Evolutionary conservation across 306 rosid genomes (phyloP), one percentile per base, ranked within the genome.

Genomic region (Cicer bijugum): DNA sequence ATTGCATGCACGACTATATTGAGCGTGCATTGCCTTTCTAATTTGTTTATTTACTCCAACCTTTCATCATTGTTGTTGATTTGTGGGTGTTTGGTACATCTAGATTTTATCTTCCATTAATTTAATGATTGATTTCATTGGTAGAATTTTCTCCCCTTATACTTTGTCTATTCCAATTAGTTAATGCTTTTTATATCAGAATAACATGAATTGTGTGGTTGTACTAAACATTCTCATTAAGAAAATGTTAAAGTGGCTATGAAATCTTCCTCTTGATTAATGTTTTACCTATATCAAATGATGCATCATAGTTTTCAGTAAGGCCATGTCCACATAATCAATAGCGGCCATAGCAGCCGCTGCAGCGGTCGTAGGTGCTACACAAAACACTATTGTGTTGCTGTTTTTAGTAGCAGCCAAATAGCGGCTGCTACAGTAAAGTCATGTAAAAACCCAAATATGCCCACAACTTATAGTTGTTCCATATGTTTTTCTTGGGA

Each of bases 21-120:
- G 45, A 15, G 17, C 38, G 1, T 9, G 72, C 44, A 3, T 9
- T 15, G 4, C 65, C 53, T 40, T 60, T 38, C 61, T 58, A 70
- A 64, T 56, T 53, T 80, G 67, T 62, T 55, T 69, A 55, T 52
- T 53, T 61, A 60, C 35, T 42, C 17, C 70, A 52, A 5, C 48
- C 50, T 14, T 17, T 69, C 62, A 64, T 37, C 37, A 53, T 42
- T 60, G 28, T 40, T 43, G 53, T 17, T 23, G 17, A 14, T 45
- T 44, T 44, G 37, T 58, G 44, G 19, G 53, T 78, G 37, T 51
- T 44, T 44, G 11, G 67, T 44, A 40, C 39, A 23, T 47, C 37
- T 33, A 4, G 16, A 68, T 63, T 47, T 52, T 66, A 39, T 51
- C 56, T 74, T 11, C 6, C 35, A 9, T 48, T 56, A n/a, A 8